Evolutionary conservation across 2,329 filamentous ascomycete genomes (phyloP).

Genomic region (Achaetomium macrosporum): DNA sequence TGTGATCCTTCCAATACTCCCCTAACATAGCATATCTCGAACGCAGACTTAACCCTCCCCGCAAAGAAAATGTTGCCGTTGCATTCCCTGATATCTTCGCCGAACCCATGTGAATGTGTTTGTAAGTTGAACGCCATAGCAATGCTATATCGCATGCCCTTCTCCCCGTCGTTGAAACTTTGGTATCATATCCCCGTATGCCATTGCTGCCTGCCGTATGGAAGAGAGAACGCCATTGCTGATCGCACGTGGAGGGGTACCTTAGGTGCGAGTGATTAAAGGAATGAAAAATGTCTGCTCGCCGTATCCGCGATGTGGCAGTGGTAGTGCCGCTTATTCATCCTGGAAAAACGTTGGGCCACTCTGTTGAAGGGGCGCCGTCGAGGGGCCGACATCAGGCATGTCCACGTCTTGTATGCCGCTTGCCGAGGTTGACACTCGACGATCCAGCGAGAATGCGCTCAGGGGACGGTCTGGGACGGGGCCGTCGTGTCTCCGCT

Average conservation of each 20-base stretch:
- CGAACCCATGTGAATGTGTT: conserved; percentile 8
- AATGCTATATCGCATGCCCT: conserved; percentile 8
- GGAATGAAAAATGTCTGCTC: conserved; percentile 1
- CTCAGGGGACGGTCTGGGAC: conserved; percentile 45
- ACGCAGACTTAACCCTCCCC: background rate
- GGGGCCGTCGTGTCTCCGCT: conserved; percentile 39
- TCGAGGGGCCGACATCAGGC: conserved; percentile 51
- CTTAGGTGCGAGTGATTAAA: conserved; percentile 6
- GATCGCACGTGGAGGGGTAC: conserved; percentile 6
- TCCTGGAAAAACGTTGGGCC: conserved; percentile 31
- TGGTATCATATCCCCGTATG: conserved; percentile 9
- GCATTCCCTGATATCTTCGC: background rate
- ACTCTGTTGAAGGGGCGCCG: conserved; percentile 44
- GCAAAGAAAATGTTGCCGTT: conserved; percentile 6
- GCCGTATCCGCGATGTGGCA: background rate
- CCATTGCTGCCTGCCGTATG: conserved; percentile 4
- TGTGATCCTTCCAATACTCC: background rate
- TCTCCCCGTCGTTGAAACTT: conserved; percentile 1
- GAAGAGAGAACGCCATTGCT: conserved; percentile 1
- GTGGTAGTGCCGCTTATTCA: background rate
- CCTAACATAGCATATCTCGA: background rate
- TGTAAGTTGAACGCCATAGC: conserved; percentile 19
- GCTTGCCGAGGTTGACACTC: conserved; percentile 27
- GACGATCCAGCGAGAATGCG: conserved; percentile 43
- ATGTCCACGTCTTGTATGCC: conserved; percentile 47